Conservation (phyloP, 225 moss, liverwort and hornwort species). For the Anthoceros angustus region DNA sequence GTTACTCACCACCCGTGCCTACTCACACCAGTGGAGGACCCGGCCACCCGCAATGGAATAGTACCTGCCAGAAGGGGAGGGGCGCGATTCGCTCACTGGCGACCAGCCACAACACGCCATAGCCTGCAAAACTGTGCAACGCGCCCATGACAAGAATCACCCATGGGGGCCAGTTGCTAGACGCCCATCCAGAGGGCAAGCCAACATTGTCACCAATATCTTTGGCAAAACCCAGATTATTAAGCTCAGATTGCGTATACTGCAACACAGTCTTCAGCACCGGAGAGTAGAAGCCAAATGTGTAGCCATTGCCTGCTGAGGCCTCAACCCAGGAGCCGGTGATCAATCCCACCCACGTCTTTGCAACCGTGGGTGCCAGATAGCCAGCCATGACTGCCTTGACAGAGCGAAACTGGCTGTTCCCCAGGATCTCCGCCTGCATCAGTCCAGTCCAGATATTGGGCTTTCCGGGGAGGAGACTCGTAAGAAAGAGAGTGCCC, state of each 20-base stretch:
- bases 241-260: conserved; percentile 23
- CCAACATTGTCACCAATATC: conserved; percentile 31
- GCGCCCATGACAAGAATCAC: conserved; percentile 16
- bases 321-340: conserved; percentile 21
- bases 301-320: conserved; percentile 15
- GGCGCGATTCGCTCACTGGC: conserved; percentile 15
- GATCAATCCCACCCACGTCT: conserved; percentile 18
- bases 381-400: too few species aligned
- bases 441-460: too few species aligned
- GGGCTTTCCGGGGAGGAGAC: too few species aligned
- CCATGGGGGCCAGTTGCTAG: conserved; percentile 15
- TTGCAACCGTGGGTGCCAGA: too few species aligned
- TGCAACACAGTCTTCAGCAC: conserved; percentile 14
- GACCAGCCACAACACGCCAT: conserved; percentile 21
- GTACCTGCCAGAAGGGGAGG: conserved; percentile 26
- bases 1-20: conserved; percentile 1
- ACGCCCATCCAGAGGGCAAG: conserved; percentile 16
- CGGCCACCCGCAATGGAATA: background rate
- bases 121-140: conserved; percentile 15
- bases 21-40: background rate
- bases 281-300: conserved; percentile 20
- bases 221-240: conserved; percentile 26
- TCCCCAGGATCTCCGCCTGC: too few species aligned
- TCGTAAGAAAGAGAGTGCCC: too few species aligned
- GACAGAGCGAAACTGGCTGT: too few species aligned